phyloP scores from a whole-genome alignment of 1,139 yeast genomes.

The Debaryomycetaceae sp. region DNA sequence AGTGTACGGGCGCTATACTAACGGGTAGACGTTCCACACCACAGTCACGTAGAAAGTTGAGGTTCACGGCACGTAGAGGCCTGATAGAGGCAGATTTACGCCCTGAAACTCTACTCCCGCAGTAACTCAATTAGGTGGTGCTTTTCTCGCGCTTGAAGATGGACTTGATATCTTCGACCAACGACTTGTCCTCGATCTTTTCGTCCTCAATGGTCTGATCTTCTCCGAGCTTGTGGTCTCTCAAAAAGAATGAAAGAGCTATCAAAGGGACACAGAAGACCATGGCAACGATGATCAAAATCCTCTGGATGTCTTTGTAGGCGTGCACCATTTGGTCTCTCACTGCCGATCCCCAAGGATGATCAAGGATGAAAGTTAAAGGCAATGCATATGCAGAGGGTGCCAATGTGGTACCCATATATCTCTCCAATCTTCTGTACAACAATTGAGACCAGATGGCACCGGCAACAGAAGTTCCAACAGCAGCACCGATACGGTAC shows the following conservation, averaged over 20 bases:
- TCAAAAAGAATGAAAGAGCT: slow-evolving; percentile 39
- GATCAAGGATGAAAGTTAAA: slow-evolving; percentile 34
- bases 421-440: slow-evolving; percentile 13
- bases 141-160: background rate
- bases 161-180: background rate
- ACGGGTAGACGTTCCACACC: too few species aligned
- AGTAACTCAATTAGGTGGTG: background rate
- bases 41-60: too few species aligned
- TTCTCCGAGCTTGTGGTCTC: slow-evolving; percentile 41
- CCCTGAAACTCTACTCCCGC: too few species aligned
- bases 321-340: slow-evolving; percentile 50
- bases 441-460: slow-evolving; percentile 35
- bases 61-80: too few species aligned
- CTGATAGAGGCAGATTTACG: too few species aligned
- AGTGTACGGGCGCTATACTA: too few species aligned
- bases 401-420: slow-evolving; percentile 25
- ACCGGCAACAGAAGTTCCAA: slow-evolving; percentile 32
- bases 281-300: slow-evolving; percentile 52
- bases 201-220: slow-evolving; percentile 4
- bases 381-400: slow-evolving; percentile 47
- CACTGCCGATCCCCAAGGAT: slow-evolving; percentile 55
- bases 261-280: slow-evolving; percentile 50
- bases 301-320: slow-evolving; percentile 52
- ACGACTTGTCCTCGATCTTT: background rate
- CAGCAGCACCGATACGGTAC: slow-evolving; percentile 33